phyloP scores from a whole-genome alignment of 306 rosid genomes.

The Quercus agrifolia region DNA sequence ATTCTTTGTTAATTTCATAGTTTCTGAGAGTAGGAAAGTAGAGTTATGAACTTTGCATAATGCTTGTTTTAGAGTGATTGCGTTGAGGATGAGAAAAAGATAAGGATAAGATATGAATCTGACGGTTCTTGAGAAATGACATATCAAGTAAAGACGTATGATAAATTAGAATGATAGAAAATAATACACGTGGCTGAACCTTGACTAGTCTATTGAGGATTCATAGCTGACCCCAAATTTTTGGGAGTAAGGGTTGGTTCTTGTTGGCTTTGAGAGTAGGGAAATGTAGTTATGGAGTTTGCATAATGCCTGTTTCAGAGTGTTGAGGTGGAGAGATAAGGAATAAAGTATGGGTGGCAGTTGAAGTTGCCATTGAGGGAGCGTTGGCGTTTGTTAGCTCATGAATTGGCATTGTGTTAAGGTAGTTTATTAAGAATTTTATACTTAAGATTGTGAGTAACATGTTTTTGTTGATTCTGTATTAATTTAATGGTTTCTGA shows the following conservation, averaged over 20 bases:
- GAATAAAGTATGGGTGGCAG: background rate
- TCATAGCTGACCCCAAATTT: too few relatives aligned
- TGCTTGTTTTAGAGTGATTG: background rate
- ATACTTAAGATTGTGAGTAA: background rate
- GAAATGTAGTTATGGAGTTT: background rate
- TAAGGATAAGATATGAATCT: too few relatives aligned
- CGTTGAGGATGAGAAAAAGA: background rate
- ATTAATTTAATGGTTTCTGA: too few relatives aligned
- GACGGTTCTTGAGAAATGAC: too few relatives aligned
- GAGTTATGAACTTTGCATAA: background rate
- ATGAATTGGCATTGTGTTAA: too few relatives aligned
- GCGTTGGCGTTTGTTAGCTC: background rate
- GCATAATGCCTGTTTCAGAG: background rate
- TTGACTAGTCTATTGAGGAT: too few relatives aligned
- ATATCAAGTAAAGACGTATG: too few relatives aligned
- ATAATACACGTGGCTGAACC: too few relatives aligned
- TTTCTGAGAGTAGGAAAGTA: background rate
- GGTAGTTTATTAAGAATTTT: too few relatives aligned
- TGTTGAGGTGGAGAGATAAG: background rate
- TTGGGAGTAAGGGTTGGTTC: too few relatives aligned
- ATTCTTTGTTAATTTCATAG: background rate
- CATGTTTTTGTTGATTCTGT: too few relatives aligned
- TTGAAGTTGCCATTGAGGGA: background rate
- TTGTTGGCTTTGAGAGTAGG: background rate
- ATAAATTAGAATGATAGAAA: too few relatives aligned